Evolutionary conservation across 2,329 filamentous ascomycete genomes (phyloP), one percentile per base, ranked within the genome.

Genomic region (Paracamarosporium sp.): DNA sequence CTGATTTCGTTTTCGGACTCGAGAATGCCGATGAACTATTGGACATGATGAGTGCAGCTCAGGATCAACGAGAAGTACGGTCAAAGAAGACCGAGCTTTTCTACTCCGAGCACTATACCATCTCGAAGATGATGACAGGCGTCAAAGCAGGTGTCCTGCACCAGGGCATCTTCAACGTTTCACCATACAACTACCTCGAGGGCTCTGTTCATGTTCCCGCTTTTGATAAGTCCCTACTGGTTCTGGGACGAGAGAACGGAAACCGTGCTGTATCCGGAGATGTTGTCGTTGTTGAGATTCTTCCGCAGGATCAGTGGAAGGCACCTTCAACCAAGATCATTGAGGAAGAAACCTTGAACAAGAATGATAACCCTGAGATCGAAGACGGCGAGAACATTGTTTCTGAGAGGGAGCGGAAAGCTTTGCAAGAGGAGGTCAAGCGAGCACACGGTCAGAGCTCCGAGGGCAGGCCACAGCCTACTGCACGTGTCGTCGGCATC

Each of bases 241-340:
- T 99, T 45, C 84, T 98, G 15, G 95, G 95, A 12, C 86, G 95
- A 59, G 95, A 99, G 71, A 97, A 96, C 77, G 97, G 96, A 81
- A 99, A 98, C 78, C 87, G 95, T 65, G 88, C 94, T 24, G 89
- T 99, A 20, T 92, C 95, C 59, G 94, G 94, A 22, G 95, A 99
- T 77, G 81, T 95, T 11, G 93, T 97, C 1, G 93, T 97, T 2
- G 90, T 99, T 13, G 93, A 99, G 76, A 86, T 99, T 3, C 82
- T 99, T 2, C 93, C 95, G 0, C 91, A 93, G 75, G 92, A 97
- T 55, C 94, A 97, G 76, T 99, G 95, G 95, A 98, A 97, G 78
- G 89, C 90, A 44, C 93, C 95, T 1, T 98, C 94, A 1, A 94
- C 92, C 4, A 96, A 96, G 76, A 94, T 99, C 46, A 89, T 99